A percentile compares a stretch with the other conserved stretches of the same genome.
Evolutionary conservation across 768 basidiomycete genomes (phyloP).

Genomic region (Lactifluus subvellereus): DNA sequence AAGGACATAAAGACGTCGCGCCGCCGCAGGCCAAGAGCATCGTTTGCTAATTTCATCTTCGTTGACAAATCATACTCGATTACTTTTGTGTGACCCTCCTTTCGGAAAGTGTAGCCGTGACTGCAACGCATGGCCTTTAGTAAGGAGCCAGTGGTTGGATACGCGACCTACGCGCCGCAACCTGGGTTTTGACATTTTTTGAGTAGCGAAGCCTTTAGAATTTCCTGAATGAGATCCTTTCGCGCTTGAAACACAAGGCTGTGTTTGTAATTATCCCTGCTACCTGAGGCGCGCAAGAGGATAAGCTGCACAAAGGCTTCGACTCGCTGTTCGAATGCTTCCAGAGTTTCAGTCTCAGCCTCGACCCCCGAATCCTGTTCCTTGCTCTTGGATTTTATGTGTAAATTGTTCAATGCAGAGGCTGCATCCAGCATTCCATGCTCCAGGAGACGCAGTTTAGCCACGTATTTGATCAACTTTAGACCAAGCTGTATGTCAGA

Average conservation of each 20-base stretch:
- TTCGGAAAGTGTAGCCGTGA: slow-evolving; percentile 80
- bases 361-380: slow-evolving; percentile 36
- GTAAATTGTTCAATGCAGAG: slow-evolving; percentile 64
- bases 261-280: slow-evolving; percentile 85
- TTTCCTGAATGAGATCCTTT: slow-evolving; percentile 76
- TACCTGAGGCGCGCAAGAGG: slow-evolving; percentile 39
- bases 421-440: slow-evolving; percentile 84
- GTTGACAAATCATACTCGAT: slow-evolving; percentile 84
- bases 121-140: slow-evolving; percentile 35
- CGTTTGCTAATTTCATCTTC: slow-evolving; percentile 66
- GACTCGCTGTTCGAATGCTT: slow-evolving; percentile 57
- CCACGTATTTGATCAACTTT: slow-evolving; percentile 76
- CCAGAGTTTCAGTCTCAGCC: slow-evolving; percentile 40
- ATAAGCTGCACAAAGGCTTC: slow-evolving; percentile 60
- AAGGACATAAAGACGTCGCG: slow-evolving; percentile 65
- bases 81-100: slow-evolving; percentile 90
- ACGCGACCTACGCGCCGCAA: slow-evolving; percentile 71
- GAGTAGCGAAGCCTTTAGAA: slow-evolving; percentile 59
- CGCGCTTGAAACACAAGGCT: slow-evolving; percentile 80
- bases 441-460: slow-evolving; percentile 83
- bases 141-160: not conserved
- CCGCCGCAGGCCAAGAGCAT: slow-evolving; percentile 50
- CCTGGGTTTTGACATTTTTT: slow-evolving; percentile 71
- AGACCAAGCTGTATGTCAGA: slow-evolving; percentile 4
- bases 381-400: slow-evolving; percentile 37